phyloP scores from a whole-genome alignment of 108 stramenopile genomes.

The Cyclotella atomus region DNA sequence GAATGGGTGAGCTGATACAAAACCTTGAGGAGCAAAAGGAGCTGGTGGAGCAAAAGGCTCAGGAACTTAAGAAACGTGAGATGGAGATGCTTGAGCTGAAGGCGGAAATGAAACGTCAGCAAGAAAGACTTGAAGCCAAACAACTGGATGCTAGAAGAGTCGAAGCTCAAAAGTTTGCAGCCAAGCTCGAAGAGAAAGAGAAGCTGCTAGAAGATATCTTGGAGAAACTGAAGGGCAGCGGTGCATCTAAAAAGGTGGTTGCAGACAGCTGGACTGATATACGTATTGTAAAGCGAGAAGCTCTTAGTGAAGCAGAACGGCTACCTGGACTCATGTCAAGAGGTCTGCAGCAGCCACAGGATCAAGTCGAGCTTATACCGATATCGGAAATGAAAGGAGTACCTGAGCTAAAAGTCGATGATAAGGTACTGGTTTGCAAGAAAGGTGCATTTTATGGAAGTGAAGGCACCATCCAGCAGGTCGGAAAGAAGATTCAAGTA shows the following conservation, averaged over 20 bases:
- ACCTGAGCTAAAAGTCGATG: slow-evolving; percentile 59
- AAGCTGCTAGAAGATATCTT: slow-evolving; percentile 84
- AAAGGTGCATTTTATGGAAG: slow-evolving; percentile 66
- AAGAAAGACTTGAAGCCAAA: slow-evolving; percentile 67
- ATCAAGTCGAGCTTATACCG: slow-evolving; percentile 66
- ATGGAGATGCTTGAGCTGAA: slow-evolving; percentile 74
- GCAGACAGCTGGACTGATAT: slow-evolving; percentile 90
- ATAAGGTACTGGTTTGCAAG: slow-evolving; percentile 76
- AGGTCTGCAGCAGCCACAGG: slow-evolving; percentile 44
- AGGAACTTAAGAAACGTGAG: slow-evolving; percentile 71
- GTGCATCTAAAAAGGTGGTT: slow-evolving; percentile 80
- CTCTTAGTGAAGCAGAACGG: slow-evolving; percentile 75
- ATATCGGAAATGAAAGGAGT: slow-evolving; percentile 67
- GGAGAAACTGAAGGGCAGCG: slow-evolving; percentile 69
- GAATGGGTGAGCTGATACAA: slow-evolving; percentile 88
- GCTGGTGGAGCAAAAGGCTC: slow-evolving; percentile 68
- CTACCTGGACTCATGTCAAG: slow-evolving; percentile 61
- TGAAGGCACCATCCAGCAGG: slow-evolving; percentile 60
- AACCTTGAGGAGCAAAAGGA: slow-evolving; percentile 85
- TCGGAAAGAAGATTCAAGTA: slow-evolving; percentile 73
- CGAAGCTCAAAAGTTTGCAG: slow-evolving; percentile 82
- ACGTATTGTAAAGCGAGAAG: slow-evolving; percentile 83
- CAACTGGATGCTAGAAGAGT: slow-evolving; percentile 75
- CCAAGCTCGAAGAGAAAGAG: slow-evolving; percentile 91
- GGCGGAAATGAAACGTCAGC: slow-evolving; percentile 71